phyloP scores from a whole-genome alignment of 2,329 filamentous ascomycete species.

The Aureobasidium zeae region DNA sequence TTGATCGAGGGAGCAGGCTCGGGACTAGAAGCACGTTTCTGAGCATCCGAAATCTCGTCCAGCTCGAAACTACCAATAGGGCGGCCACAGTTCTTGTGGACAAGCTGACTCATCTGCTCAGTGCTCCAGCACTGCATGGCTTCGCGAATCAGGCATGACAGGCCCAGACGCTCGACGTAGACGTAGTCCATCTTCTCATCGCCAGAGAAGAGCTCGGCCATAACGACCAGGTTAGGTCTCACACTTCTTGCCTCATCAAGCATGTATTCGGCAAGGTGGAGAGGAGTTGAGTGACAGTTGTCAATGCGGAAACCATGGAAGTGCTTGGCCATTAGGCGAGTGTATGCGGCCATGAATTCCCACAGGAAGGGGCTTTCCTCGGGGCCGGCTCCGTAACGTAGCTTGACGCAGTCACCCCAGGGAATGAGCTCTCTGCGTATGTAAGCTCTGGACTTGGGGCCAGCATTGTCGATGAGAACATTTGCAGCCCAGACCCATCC shows the following conservation, averaged over 20 bases:
- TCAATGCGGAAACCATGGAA: conserved; percentile 95
- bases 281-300: conserved; percentile 92
- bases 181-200: conserved; percentile 94
- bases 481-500: conserved; percentile 99
- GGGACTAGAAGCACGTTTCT: conserved; percentile 32
- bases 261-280: conserved; percentile 90
- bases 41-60: conserved; percentile 67
- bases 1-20: conserved; percentile 33
- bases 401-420: conserved; percentile 97
- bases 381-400: conserved; percentile 73
- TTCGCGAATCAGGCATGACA: conserved; percentile 87
- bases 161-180: conserved; percentile 84
- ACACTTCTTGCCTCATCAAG: conserved; percentile 86
- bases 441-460: conserved; percentile 82
- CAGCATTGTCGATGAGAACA: conserved; percentile 87
- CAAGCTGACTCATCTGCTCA: conserved; percentile 79
- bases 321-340: conserved; percentile 82
- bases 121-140: conserved; percentile 99
- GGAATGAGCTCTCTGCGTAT: conserved; percentile 93
- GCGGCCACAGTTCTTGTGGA: conserved; percentile 85
- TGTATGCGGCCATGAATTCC: conserved; percentile 93
- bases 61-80: conserved; percentile 96
- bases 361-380: conserved; percentile 88
- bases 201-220: conserved; percentile 90
- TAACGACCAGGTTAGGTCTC: conserved; percentile 79